Evolutionary conservation across 2,329 filamentous ascomycete genomes (phyloP).

Genomic region (Fusarium pininemorale): DNA sequence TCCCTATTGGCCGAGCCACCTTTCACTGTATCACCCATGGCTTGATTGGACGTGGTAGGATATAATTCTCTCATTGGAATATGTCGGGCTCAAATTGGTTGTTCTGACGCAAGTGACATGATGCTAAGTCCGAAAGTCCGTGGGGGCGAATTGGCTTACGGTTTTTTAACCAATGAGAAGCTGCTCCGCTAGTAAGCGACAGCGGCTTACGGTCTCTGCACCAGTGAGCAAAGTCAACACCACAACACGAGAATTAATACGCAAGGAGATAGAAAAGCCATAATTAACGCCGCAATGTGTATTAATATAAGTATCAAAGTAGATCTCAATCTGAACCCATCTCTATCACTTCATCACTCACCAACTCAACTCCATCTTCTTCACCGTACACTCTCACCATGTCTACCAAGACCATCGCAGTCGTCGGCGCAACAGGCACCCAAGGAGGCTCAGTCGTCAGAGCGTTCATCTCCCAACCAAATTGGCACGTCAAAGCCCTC

Average conservation of each 20-base stretch:
- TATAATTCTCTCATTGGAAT: neutral
- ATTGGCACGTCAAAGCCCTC: constrained; percentile 55
- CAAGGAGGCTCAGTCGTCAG: constrained; percentile 60
- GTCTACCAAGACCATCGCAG: constrained; percentile 47
- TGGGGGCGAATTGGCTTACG: constrained; percentile 32
- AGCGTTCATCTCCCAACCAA: constrained; percentile 49
- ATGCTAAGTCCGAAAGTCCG: constrained; percentile 1
- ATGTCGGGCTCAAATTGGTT: neutral
- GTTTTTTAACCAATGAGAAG: constrained; percentile 23
- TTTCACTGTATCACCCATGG: neutral
- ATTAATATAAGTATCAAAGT: neutral
- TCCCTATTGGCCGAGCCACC: fast-evolving
- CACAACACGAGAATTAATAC: neutral
- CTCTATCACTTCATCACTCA: neutral
- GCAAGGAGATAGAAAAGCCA: fast-evolving
- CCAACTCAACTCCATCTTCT: neutral
- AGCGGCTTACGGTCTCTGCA: neutral
- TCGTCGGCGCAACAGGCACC: constrained; percentile 58
- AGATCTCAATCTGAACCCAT: fast-evolving
- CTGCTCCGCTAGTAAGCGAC: fast-evolving
- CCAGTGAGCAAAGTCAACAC: neutral
- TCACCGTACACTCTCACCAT: neutral
- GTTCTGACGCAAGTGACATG: neutral
- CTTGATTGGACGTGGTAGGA: fast-evolving
- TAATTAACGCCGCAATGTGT: neutral